phyloP scores from a whole-genome alignment of 805 yeast species.

The Vanderwaltozyma tropicalis region DNA sequence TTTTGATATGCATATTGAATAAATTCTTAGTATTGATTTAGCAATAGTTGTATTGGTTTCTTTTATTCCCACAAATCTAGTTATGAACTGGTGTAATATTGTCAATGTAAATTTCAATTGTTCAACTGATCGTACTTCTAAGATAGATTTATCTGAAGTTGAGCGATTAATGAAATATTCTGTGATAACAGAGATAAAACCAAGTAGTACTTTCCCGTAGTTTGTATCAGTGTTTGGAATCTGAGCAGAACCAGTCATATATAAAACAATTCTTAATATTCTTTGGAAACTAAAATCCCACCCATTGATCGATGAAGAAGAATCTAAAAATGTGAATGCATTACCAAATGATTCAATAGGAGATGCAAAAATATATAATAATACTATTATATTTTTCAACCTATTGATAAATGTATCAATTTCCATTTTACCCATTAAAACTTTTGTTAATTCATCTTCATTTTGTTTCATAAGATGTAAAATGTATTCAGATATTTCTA shows the following conservation, averaged over 20 bases:
- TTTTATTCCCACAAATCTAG: background rate
- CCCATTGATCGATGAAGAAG: slow-evolving; percentile 10
- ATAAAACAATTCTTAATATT: slow-evolving; percentile 17
- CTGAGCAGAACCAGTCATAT: slow-evolving; percentile 15
- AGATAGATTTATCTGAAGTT: background rate
- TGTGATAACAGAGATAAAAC: slow-evolving; percentile 12
- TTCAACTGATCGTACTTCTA: slow-evolving; percentile 7
- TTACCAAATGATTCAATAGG: slow-evolving; percentile 8
- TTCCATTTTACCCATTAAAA: slow-evolving; percentile 8
- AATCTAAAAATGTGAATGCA: slow-evolving; percentile 10
- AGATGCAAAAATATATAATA: slow-evolving; percentile 19
- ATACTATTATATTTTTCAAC: slow-evolving; percentile 10
- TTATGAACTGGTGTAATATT: slow-evolving; percentile 9
- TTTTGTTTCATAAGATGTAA: slow-evolving; percentile 6
- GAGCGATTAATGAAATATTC: slow-evolving; percentile 7
- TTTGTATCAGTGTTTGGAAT: slow-evolving; percentile 1
- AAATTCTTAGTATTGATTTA: slow-evolving; percentile 17
- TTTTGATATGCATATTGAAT: slow-evolving; percentile 8
- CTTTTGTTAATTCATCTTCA: slow-evolving; percentile 4
- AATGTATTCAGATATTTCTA: slow-evolving; percentile 3
- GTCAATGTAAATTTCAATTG: slow-evolving; percentile 13
- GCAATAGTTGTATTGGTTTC: slow-evolving; percentile 6
- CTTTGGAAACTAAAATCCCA: slow-evolving; percentile 23
- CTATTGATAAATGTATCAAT: slow-evolving; percentile 3
- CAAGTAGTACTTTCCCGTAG: slow-evolving; percentile 7